These are phyloP conservation scores for Saccharomycopsis hybrid DNA, from an alignment of 1,139 yeast species.

Conservation along the genomic window DNA sequence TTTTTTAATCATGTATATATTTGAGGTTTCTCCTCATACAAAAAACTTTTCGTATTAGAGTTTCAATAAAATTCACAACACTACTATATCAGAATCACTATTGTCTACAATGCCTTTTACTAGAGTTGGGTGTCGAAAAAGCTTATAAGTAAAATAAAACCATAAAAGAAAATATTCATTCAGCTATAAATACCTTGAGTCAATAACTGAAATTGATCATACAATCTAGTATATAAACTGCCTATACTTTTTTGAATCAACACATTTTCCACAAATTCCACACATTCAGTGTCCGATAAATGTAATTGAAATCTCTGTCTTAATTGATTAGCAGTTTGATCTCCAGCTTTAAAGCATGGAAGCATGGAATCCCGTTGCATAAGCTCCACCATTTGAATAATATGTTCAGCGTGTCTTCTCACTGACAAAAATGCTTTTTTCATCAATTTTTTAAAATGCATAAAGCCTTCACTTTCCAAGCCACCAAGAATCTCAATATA, in stretches of 20 bases:
- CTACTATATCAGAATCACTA: too few relatives aligned
- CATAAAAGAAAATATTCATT: too few relatives aligned
- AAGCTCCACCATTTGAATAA: conserved; percentile 76
- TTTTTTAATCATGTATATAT: too few relatives aligned
- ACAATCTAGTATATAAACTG: conserved; percentile 83
- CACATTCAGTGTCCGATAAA: conserved; percentile 66
- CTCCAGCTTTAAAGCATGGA: conserved; percentile 89
- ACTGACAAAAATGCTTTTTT: conserved; percentile 68
- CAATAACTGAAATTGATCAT: conserved; percentile 88
- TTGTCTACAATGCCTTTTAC: too few relatives aligned
- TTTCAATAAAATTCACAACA: too few relatives aligned
- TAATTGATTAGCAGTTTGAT: conserved; percentile 69
- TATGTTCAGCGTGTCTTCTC: conserved; percentile 63
- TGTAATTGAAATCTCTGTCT: conserved; percentile 77
- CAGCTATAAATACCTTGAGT: conserved; percentile 89
- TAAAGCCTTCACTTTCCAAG: conserved; percentile 48
- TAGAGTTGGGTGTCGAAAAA: too few relatives aligned
- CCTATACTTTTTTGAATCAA: conserved; percentile 78
- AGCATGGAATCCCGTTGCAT: conserved; percentile 88
- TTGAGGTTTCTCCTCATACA: too few relatives aligned
- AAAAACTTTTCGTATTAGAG: too few relatives aligned
- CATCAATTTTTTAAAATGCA: conserved; percentile 52
- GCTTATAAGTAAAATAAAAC: too few relatives aligned
- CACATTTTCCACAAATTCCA: conserved; percentile 64
- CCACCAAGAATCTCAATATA: conserved; percentile 88